Evolutionary conservation across 2,329 filamentous ascomycete species (phyloP), one percentile per base, ranked within the genome.

Genomic region (Penicillium sp.): DNA sequence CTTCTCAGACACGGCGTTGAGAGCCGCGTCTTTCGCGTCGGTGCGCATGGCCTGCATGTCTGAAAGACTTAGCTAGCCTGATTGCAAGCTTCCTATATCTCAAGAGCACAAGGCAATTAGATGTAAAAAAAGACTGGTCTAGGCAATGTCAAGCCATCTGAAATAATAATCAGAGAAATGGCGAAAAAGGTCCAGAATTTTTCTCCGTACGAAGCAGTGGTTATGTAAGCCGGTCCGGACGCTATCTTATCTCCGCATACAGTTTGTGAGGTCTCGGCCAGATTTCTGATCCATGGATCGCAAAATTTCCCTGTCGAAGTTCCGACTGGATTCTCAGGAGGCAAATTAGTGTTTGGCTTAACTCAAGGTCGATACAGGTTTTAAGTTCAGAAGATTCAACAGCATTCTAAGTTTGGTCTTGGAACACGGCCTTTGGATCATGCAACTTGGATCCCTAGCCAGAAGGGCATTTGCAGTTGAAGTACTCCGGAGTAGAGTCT

Each of bases 41-140:
- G 58, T 55, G 30, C 52, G 55, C 45, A 62, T 46, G 46, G 60
- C 60, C 60, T 62, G 60, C 60, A 62, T 62, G 45, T 38, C 35
- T 21, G 48, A 44, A 55, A n/a, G 26, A 6, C 26, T 26, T 26
- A 30, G 30, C 9, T 54, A 31, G 30, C 31, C n/a, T 9, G 35
- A 23, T 19, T 41, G 35, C 21, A 46, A 29, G 35, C 56, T 48
- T 46, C 15, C 45, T 46, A 7, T 31, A n/a, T 31, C 23, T 7
- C 26, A 35, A 49, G 13, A 46, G 44, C 5, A 9, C 44, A 31
- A 50, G 17, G 8, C 29, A n/a, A 41, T 41, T 41, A 54, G 46
- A 26, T 6, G 38, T 30, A 46, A 29, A 45, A 55, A 50, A 41
- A 45, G 41, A 19, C 15, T 13, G 21, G 19, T 47, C 6, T 60